Conservation (phyloP, 2,329 filamentous ascomycete genomes). For the Arthrobotrys megalospora region DNA sequence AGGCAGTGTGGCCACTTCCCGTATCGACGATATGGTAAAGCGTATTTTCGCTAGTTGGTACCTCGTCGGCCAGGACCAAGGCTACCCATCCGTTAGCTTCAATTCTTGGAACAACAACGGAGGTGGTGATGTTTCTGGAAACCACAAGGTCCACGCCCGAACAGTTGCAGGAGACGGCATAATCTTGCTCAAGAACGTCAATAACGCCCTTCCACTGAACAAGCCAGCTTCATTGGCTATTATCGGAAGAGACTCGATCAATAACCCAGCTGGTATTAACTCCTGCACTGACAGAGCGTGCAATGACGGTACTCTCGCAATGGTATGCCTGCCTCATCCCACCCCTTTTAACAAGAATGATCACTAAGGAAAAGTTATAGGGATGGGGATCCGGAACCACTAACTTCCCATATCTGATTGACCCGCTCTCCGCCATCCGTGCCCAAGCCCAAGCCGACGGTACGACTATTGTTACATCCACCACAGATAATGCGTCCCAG, state of each 20-base stretch:
- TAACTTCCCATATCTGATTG: conserved; percentile 79
- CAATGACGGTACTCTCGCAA: conserved; percentile 74
- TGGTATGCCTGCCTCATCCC: conserved; percentile 65
- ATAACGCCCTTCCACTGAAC: conserved; percentile 80
- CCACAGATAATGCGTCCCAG: conserved; percentile 68
- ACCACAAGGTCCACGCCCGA: conserved; percentile 81
- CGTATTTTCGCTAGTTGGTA: conserved; percentile 82
- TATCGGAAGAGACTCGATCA: conserved; percentile 86
- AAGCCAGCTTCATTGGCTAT: conserved; percentile 82
- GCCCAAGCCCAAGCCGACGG: conserved; percentile 75
- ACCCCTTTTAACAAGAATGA: background rate
- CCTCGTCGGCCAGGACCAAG: conserved; percentile 74
- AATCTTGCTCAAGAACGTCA: conserved; percentile 88
- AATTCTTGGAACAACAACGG: conserved; percentile 87
- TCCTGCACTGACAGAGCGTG: conserved; percentile 80
- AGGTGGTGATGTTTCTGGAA: conserved; percentile 77
- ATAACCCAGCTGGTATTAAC: conserved; percentile 82
- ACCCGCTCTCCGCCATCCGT: conserved; percentile 79
- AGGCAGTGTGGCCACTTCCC: conserved; percentile 87
- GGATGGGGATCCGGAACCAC: conserved; percentile 84
- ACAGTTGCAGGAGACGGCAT: conserved; percentile 83
- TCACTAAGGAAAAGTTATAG: conserved; percentile 71
- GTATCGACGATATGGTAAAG: conserved; percentile 91
- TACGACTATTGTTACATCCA: conserved; percentile 76
- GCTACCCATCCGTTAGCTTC: conserved; percentile 78